A percentile compares a stretch with the other conserved stretches of the same genome.
Conservation (phyloP, 331 rosid species). For the Arachis monticola region DNA sequence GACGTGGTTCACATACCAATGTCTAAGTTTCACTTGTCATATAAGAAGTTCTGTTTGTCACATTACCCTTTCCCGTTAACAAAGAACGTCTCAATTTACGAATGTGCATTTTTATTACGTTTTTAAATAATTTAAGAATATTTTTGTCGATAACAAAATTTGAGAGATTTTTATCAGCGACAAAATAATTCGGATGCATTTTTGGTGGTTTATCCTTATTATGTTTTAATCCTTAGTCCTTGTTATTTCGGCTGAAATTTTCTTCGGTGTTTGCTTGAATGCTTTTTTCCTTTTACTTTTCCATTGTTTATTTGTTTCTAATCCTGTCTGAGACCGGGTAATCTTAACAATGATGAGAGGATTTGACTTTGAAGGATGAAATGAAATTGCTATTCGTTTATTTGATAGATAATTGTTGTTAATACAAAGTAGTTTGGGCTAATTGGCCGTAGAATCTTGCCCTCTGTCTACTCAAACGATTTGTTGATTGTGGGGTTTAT, state of each 20-base stretch:
- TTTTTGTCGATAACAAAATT: too few species aligned
- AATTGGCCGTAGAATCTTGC: constrained; percentile 15
- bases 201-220: neutral
- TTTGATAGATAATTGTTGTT: constrained; percentile 48
- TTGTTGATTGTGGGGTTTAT: neutral
- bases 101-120: too few species aligned
- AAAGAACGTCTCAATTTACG: too few species aligned
- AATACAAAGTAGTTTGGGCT: constrained; percentile 48
- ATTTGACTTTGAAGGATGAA: constrained; percentile 44
- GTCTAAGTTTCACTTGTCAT: too few species aligned
- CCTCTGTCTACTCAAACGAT: neutral
- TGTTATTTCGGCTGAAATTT: constrained; percentile 52
- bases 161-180: too few species aligned
- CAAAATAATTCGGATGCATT: too few species aligned
- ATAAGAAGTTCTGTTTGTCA: too few species aligned
- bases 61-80: too few species aligned
- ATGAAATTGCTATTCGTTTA: constrained; percentile 39
- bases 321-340: constrained; percentile 50
- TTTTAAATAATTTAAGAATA: too few species aligned
- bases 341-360: constrained; percentile 58
- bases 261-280: constrained; percentile 44
- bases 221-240: constrained; percentile 40
- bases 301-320: constrained; percentile 40
- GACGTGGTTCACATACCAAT: too few species aligned
- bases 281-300: neutral